Evolutionary conservation across 441 rosid genomes (phyloP).

Genomic region (Pelargonium fulgidum): DNA sequence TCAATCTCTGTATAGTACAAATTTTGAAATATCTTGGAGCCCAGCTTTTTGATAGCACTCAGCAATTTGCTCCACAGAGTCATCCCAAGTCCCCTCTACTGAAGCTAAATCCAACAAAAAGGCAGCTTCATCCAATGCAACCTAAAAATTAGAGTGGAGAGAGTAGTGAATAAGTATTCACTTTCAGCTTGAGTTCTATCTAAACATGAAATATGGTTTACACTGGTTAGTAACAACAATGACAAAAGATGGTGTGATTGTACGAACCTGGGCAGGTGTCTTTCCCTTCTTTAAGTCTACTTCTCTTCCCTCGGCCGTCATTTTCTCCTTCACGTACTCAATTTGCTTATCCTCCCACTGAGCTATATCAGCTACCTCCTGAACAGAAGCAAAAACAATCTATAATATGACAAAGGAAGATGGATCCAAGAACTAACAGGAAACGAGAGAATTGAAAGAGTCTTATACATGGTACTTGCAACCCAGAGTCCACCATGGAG

Average conservation of each 20-base stretch:
- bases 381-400: constrained; percentile 16
- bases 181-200: too few relatives aligned
- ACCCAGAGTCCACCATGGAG: constrained; percentile 91
- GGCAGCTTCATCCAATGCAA: constrained; percentile 74
- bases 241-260: not conserved
- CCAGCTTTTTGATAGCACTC: constrained; percentile 66
- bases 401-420: not conserved
- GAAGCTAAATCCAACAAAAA: constrained; percentile 80
- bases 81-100: constrained; percentile 66
- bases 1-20: constrained; percentile 49
- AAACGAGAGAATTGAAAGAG: constrained; percentile 9
- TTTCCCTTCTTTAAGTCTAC: constrained; percentile 82
- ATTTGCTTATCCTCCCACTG: constrained; percentile 89
- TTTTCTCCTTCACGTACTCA: constrained; percentile 65
- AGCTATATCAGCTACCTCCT: constrained; percentile 71
- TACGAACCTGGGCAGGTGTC: constrained; percentile 53
- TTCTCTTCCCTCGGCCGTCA: constrained; percentile 58
- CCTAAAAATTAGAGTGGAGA: constrained; percentile 26
- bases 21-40: constrained; percentile 46
- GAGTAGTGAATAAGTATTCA: too few relatives aligned
- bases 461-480: constrained; percentile 55
- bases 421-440: constrained; percentile 5
- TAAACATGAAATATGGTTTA: too few relatives aligned
- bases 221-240: too few relatives aligned
- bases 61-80: constrained; percentile 39